Evolutionary conservation across 2,329 filamentous ascomycete species (phyloP).

Genomic region (Alternaria tenuissima): DNA sequence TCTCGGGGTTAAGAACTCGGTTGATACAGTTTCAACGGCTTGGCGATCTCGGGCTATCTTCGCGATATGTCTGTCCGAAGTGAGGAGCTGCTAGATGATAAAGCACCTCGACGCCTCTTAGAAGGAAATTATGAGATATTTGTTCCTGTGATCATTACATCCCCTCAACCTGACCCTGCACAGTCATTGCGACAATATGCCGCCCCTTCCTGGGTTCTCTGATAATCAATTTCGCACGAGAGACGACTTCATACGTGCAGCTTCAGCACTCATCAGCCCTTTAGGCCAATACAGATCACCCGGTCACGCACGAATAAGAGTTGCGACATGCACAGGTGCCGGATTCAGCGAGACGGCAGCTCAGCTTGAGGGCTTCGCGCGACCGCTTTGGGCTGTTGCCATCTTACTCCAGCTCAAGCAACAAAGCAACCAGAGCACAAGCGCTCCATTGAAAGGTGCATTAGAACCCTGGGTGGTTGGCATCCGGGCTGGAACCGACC

Average conservation of each 20-base stretch:
- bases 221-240: slow-evolving; percentile 37
- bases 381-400: slow-evolving; percentile 43
- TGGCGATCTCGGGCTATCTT: neutral
- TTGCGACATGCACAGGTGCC: slow-evolving; percentile 44
- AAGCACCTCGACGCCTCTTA: neutral
- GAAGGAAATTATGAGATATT: rapidly evolving
- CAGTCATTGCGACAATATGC: slow-evolving; percentile 27
- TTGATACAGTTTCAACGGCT: neutral
- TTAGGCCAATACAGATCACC: slow-evolving; percentile 40
- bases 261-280: slow-evolving; percentile 32
- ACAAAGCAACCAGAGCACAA: slow-evolving; percentile 23
- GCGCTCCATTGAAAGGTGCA: slow-evolving; percentile 34
- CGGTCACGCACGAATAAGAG: slow-evolving; percentile 40
- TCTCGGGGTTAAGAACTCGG: neutral
- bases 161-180: neutral
- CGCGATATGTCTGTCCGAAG: neutral
- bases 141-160: neutral
- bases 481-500: slow-evolving; percentile 39
- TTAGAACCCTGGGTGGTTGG: slow-evolving; percentile 36
- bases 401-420: slow-evolving; percentile 31
- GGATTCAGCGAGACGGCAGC: slow-evolving; percentile 48
- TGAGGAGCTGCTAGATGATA: neutral
- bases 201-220: slow-evolving; percentile 39
- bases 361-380: slow-evolving; percentile 46
- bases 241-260: slow-evolving; percentile 36